Conservation (phyloP, 2,329 filamentous ascomycete genomes). For the Monosporascus cannonballus region DNA sequence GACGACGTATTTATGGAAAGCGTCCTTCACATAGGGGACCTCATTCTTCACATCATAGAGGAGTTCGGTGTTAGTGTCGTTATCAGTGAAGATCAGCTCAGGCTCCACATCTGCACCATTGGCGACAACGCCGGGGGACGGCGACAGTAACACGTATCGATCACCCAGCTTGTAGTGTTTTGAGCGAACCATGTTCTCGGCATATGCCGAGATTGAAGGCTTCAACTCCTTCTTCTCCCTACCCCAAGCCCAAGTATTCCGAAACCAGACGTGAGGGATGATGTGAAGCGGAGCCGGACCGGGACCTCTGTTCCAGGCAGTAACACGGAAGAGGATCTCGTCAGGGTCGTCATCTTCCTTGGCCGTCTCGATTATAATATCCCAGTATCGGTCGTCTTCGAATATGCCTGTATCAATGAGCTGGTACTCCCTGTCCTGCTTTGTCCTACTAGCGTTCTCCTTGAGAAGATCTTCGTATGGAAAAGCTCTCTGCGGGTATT, state of each 20-base stretch:
- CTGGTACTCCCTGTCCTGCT: slow-evolving; percentile 82
- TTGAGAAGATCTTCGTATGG: slow-evolving; percentile 84
- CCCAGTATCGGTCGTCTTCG: slow-evolving; percentile 88
- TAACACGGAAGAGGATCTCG: slow-evolving; percentile 87
- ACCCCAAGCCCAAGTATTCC: slow-evolving; percentile 96
- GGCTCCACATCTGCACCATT: slow-evolving; percentile 81
- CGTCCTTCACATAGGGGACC: slow-evolving; percentile 86
- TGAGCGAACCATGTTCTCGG: slow-evolving; percentile 66
- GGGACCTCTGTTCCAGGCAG: slow-evolving; percentile 90
- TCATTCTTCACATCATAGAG: slow-evolving; percentile 76
- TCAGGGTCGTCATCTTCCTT: slow-evolving; percentile 92
- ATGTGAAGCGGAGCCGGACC: slow-evolving; percentile 90
- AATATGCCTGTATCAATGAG: slow-evolving; percentile 85
- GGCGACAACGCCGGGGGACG: slow-evolving; percentile 77
- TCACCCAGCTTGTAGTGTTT: slow-evolving; percentile 76
- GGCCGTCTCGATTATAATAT: slow-evolving; percentile 93
- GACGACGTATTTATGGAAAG: slow-evolving; percentile 84
- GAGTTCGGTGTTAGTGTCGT: slow-evolving; percentile 79
- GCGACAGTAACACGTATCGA: slow-evolving; percentile 77
- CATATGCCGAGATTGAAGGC: slow-evolving; percentile 65
- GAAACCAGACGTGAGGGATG: slow-evolving; percentile 91
- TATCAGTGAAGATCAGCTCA: slow-evolving; percentile 85
- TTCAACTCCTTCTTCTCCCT: slow-evolving; percentile 70
- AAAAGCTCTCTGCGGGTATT: slow-evolving; percentile 87
- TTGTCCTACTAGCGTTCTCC: slow-evolving; percentile 73